Base-by-base conservation (phyloP, 176 grass and related monocot genomes). In the Cenchrus purpureus region DNA sequence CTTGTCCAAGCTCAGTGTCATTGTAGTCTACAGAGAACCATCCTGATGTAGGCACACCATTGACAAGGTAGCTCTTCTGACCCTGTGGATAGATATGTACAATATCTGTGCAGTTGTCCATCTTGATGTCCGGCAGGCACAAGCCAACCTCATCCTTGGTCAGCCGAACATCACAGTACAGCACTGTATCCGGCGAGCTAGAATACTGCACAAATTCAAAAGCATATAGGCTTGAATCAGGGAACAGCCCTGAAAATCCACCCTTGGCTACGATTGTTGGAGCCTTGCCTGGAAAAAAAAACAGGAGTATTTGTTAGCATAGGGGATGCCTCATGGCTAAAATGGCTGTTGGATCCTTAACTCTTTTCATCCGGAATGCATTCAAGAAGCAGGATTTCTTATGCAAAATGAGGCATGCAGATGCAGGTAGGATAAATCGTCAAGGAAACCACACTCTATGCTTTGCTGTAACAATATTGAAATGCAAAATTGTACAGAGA, bases 1-100 rank as follows among this genome's bases (percentile, higher is more conserved):
- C 86, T 84, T 87, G 72, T 6, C 2, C 16, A 5, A 94, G 88
- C 55, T 97, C 80, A 1, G 92, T 83, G 44, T 48, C 67, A 16
- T 86, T 91, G 86, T 90, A 97, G 79, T 97, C 92, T 34, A 97
- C 88, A 5, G 92, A 79, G 80, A 97, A 97, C 90, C 90, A 97
- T 15, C 95, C 95, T 1, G 65, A 57, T 4, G 62, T 82, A 5
- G 85, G 62, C 60, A 83, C 88, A 4, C 88, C 95, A 77, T 97
- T 94, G 7, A 97, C 88, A 64, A 68, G 13, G 64, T 97, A 97
- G 56, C 73, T 87, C 66, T 82, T 97, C 12, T 45, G 43, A 12
- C 78, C 66, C 22, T 86, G 17, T 29, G 84, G 32, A 46, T 83
- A 87, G 4, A 89, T 55, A 54, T 57, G 43, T 34, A 72, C 12